phyloP scores from a whole-genome alignment of 163 green algal genomes.

The Scenedesmus sp. region DNA sequence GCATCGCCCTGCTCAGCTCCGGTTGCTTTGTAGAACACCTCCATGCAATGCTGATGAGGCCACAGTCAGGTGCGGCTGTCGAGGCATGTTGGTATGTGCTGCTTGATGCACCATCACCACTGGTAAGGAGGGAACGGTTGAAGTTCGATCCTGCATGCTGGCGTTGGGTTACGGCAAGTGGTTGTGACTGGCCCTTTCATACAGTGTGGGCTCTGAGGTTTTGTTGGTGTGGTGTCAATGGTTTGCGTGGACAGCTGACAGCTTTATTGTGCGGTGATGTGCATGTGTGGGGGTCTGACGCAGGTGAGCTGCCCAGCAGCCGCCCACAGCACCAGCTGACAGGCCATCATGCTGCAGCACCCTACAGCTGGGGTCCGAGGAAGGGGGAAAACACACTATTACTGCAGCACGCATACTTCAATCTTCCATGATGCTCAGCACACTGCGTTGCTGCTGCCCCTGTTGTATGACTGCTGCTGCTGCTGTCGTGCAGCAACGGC shows the following conservation, averaged over 20 bases:
- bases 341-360: neutral
- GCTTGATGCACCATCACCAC: too few relatives aligned
- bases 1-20: too few relatives aligned
- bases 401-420: neutral
- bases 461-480: neutral
- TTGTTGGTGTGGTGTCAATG: too few relatives aligned
- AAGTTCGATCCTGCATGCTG: too few relatives aligned
- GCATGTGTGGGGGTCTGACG: neutral
- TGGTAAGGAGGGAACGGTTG: too few relatives aligned
- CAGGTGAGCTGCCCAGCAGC: neutral
- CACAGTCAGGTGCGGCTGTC: too few relatives aligned
- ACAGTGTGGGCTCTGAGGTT: too few relatives aligned
- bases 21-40: too few relatives aligned
- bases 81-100: too few relatives aligned
- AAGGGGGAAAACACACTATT: neutral
- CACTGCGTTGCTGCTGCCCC: neutral
- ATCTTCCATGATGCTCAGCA: neutral
- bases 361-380: neutral
- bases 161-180: too few relatives aligned
- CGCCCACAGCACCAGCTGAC: neutral
- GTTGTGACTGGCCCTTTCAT: too few relatives aligned
- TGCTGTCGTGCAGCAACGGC: slow-evolving; percentile 40
- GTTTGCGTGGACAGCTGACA: neutral
- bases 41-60: too few relatives aligned
- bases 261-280: neutral